phyloP scores from a whole-genome alignment of 352 stramenopile genomes.

The Globisporangium uncinulatum region DNA sequence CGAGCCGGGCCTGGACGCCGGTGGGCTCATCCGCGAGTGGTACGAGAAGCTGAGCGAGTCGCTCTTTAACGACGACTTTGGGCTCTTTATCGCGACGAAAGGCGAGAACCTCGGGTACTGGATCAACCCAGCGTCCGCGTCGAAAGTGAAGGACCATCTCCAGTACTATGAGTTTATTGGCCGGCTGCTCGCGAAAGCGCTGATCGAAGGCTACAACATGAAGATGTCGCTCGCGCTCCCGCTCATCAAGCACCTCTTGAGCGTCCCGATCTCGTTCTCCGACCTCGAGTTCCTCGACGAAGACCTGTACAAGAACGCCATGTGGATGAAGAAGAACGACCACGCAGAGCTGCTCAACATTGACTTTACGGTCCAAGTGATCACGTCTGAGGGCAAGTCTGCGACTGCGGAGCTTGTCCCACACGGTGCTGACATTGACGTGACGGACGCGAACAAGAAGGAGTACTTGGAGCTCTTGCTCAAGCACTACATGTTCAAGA shows the following conservation, averaged over 20 bases:
- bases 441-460: constrained; percentile 95
- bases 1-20: constrained; percentile 60
- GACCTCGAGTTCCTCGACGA: constrained; percentile 72
- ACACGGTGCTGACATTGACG: constrained; percentile 85
- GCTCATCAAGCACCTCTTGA: constrained; percentile 64
- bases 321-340: constrained; percentile 59
- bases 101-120: constrained; percentile 67
- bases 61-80: constrained; percentile 46
- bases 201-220: constrained; percentile 59
- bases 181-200: constrained; percentile 52
- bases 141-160: constrained; percentile 38
- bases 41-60: constrained; percentile 51
- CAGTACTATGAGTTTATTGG: constrained; percentile 54
- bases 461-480: constrained; percentile 84
- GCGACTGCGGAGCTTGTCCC: constrained; percentile 90
- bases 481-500: constrained; percentile 72
- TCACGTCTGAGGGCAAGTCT: constrained; percentile 40
- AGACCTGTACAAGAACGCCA: constrained; percentile 56
- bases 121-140: constrained; percentile 51
- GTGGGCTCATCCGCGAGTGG: constrained; percentile 62
- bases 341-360: constrained; percentile 46
- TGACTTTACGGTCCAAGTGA: constrained; percentile 66
- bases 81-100: constrained; percentile 53
- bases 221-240: constrained; percentile 55
- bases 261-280: constrained; percentile 73